These are phyloP conservation scores for Bruguiera sexangula DNA, from an alignment of 345 rosid species.

Conservation along the genomic window DNA sequence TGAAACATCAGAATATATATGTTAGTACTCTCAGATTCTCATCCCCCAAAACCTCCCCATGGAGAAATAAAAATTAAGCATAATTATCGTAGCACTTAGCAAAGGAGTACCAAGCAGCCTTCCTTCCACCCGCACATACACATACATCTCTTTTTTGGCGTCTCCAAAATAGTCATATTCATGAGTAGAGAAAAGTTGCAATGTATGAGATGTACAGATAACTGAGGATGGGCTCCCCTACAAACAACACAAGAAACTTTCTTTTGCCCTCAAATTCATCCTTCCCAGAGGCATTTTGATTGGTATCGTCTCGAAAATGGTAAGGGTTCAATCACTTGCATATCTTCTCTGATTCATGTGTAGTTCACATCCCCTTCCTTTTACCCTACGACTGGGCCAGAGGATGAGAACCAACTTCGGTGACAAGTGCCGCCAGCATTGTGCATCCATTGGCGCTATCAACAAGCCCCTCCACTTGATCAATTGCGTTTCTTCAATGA, in stretches of 20 bases:
- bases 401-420: conserved; percentile 27
- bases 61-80: not conserved
- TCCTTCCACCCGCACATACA: not conserved
- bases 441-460: conserved; percentile 9
- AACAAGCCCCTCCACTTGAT: conserved; percentile 14
- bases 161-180: conserved; percentile 30
- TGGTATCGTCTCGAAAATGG: not conserved
- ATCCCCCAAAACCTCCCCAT: not conserved
- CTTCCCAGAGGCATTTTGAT: conserved; percentile 11
- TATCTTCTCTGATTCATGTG: not conserved
- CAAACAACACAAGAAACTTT: conserved; percentile 8
- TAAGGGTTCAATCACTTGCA: conserved; percentile 6
- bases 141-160: not conserved
- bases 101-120: conserved; percentile 17
- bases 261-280: conserved; percentile 8
- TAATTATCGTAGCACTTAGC: no score
- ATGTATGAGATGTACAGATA: conserved; percentile 44
- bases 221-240: conserved; percentile 25
- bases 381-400: not conserved
- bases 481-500: not conserved
- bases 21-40: not conserved
- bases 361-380: not conserved
- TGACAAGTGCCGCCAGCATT: conserved; percentile 3
- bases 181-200: conserved; percentile 48
- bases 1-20: no score